Evolutionary conservation across 192 early-diverging fungal species (phyloP).

Genomic region (Anaeromyces robustus): DNA sequence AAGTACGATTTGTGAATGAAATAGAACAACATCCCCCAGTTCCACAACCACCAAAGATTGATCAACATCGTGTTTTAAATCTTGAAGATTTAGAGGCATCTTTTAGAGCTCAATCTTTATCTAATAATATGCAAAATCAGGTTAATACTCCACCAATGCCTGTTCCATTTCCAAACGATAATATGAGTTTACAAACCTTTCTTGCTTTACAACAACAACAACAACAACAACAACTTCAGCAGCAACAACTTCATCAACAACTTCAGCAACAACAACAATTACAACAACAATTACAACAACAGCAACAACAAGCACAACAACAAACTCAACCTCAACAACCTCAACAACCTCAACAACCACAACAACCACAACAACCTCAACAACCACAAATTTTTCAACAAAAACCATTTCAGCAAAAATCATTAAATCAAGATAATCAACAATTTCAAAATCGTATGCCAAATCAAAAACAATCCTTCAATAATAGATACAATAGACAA

Average conservation of each 20-base stretch:
- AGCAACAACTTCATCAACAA: background rate
- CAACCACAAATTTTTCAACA: conserved; percentile 5
- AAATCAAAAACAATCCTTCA: conserved; percentile 8
- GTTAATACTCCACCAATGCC: background rate
- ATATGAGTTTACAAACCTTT: background rate
- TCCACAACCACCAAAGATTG: background rate
- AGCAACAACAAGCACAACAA: conserved; percentile 17
- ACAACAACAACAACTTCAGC: background rate
- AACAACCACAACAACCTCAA: conserved; percentile 7
- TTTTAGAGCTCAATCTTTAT: conserved; percentile 10
- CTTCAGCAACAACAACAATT: background rate
- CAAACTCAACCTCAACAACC: background rate
- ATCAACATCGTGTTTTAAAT: conserved; percentile 34
- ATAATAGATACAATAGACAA: conserved; percentile 14
- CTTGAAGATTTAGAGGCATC: conserved; percentile 59
- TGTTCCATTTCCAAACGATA: background rate
- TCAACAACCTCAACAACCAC: conserved; percentile 1
- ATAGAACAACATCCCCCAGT: background rate
- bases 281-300: conserved; percentile 12
- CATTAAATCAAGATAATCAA: conserved; percentile 1
- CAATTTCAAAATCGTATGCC: background rate
- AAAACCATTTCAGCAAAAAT: conserved; percentile 8
- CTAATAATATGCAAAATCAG: background rate
- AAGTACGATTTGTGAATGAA: conserved; percentile 3
- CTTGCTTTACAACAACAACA: background rate